Evolutionary conservation across 75 land plant genomes (phyloP), one percentile per base, ranked within the genome.

Genomic region (Picea glauca): DNA sequence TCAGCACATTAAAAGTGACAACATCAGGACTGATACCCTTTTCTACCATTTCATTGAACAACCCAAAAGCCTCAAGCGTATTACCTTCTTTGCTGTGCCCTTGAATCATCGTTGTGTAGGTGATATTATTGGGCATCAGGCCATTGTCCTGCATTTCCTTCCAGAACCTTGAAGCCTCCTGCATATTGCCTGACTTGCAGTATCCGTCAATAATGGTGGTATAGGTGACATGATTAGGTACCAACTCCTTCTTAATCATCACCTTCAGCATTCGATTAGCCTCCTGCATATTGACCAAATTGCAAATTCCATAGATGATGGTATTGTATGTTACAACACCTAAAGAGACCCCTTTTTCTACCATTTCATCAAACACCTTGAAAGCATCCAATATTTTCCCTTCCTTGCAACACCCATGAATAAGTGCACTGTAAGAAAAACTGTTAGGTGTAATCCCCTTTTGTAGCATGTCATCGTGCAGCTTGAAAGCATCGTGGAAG

Each of bases 251-350:
- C n/a, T 78, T 11, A 1, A 58, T 64, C 81, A 80, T 80, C 57
- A 32, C 81, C 23, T 80, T 50, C n/a, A 91, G 60, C 40, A 89
- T 46, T n/a, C 80, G 43, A 13, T n/a, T 54, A 13, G 90, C 91
- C 83, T 85, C 85, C 18, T 63, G 8, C 76, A 88, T 70, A 30
- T 81, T 86, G 14, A 83, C 84, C 4, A 33, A 13, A 35, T 83
- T 88, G 84, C 92, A 90, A 56, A 83, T 66, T 13, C 83, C 84
- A 62, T 83, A 77, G 60, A 92, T 82, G 43, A 92, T 50, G 7
- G 76, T 63, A 79, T 91, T 89, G 57, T 77, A 85, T 72, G 87
- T 60, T 62, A 64, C 32, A 18, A 80, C 26, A 30, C 80, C 75
- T n/a, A 62, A 40, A 13, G 83, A 80, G 57, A 80, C 63, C 12